Evolutionary conservation across 306 rosid species (phyloP).

Genomic region (Prunus persica): Prunus_persica_NCBIv2 NC_034014.1:23754501-23755000

Average conservation of each 20-base stretch:
- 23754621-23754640: slow-evolving; percentile 33
- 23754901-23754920: slow-evolving; percentile 40
- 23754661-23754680: slow-evolving; percentile 40
- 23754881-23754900: neutral
- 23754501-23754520: slow-evolving; percentile 59
- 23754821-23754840: neutral
- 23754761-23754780: neutral
- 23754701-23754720: slow-evolving; percentile 46
- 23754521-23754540: slow-evolving; percentile 56
- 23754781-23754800: neutral
- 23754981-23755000: slow-evolving; percentile 44
- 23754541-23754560: slow-evolving; percentile 83
- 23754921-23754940: slow-evolving; percentile 57
- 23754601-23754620: slow-evolving; percentile 49
- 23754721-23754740: slow-evolving; percentile 38
- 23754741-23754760: neutral
- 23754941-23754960: slow-evolving; percentile 39
- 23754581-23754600: slow-evolving; percentile 70
- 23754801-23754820: neutral
- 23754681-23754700: slow-evolving; percentile 47
- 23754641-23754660: slow-evolving; percentile 36
- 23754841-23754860: neutral
- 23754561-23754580: slow-evolving; percentile 88
- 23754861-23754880: neutral
- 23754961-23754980: slow-evolving; percentile 36